Evolutionary conservation across 805 yeast genomes (phyloP).

Genomic region (Candida cerambycidarum): DNA sequence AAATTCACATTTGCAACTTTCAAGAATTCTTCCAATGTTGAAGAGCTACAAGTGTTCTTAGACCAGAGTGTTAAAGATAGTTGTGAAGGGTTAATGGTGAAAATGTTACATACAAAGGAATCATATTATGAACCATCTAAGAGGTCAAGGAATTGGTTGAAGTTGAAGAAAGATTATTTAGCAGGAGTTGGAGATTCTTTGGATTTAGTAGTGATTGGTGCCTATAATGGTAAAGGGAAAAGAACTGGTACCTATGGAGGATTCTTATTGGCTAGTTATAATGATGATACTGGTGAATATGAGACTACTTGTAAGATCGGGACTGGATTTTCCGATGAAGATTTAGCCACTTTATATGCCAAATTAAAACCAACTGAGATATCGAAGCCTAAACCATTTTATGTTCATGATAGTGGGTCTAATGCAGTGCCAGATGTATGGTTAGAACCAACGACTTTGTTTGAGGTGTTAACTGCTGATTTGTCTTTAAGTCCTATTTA

Average conservation of each 20-base stretch:
- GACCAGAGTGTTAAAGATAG: constrained; percentile 87
- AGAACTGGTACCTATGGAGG: constrained; percentile 96
- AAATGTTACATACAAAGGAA: constrained; percentile 76
- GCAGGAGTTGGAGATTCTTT: constrained; percentile 95
- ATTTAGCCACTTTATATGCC: constrained; percentile 58
- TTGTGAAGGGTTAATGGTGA: constrained; percentile 97
- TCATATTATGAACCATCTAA: constrained; percentile 92
- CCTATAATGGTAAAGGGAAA: constrained; percentile 90
- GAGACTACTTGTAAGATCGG: constrained; percentile 97
- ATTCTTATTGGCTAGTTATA: constrained; percentile 84
- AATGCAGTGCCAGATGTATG: constrained; percentile 87
- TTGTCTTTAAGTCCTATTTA: constrained; percentile 84
- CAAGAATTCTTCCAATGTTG: constrained; percentile 65
- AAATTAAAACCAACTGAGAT: constrained; percentile 68
- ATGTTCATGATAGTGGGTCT: constrained; percentile 64
- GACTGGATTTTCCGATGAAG: constrained; percentile 90
- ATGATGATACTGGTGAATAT: constrained; percentile 86
- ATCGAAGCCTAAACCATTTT: constrained; percentile 61
- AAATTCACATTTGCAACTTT: constrained; percentile 79
- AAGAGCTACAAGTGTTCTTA: constrained; percentile 77
- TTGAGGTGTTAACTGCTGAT: constrained; percentile 92
- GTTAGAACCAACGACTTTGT: constrained; percentile 83
- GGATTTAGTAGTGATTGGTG: constrained; percentile 92
- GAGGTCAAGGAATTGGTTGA: constrained; percentile 93
- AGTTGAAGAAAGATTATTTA: constrained; percentile 89